phyloP scores from a whole-genome alignment of 805 yeast genomes.

The Candida dendrica region DNA sequence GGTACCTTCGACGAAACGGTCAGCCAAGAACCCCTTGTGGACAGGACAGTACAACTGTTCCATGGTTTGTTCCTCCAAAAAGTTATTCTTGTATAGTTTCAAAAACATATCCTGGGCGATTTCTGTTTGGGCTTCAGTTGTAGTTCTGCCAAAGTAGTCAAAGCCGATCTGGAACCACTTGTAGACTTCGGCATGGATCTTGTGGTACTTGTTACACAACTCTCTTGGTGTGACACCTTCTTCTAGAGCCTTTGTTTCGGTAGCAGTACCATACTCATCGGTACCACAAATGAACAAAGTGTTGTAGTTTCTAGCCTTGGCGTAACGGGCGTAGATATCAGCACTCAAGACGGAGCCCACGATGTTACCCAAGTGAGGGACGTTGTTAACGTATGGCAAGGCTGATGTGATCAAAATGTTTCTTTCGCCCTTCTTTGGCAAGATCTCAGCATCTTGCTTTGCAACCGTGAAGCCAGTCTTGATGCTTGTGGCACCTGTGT shows the following conservation, averaged over 20 bases:
- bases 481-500: conserved; percentile 32
- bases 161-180: conserved; percentile 96
- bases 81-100: conserved; percentile 69
- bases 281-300: conserved; percentile 91
- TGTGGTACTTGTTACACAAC: conserved; percentile 85
- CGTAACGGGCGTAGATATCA: conserved; percentile 86
- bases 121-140: conserved; percentile 85
- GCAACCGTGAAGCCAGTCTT: conserved; percentile 19
- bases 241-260: conserved; percentile 96
- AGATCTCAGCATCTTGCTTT: conserved; percentile 29
- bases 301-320: conserved; percentile 83
- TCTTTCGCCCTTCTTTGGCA: conserved; percentile 66
- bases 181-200: conserved; percentile 81
- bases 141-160: conserved; percentile 94
- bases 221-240: conserved; percentile 85
- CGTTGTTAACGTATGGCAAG: conserved; percentile 95
- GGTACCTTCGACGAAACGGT: conserved; percentile 93
- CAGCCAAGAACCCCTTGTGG: conserved; percentile 90
- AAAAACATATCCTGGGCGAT: conserved; percentile 91
- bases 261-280: conserved; percentile 98
- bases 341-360: conserved; percentile 93
- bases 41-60: conserved; percentile 87
- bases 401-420: conserved; percentile 93
- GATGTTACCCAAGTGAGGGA: conserved; percentile 96
- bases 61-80: conserved; percentile 78